Base-by-base conservation (phyloP, 2,329 filamentous ascomycete genomes). In the Fusarium praegraminearum region DNA sequence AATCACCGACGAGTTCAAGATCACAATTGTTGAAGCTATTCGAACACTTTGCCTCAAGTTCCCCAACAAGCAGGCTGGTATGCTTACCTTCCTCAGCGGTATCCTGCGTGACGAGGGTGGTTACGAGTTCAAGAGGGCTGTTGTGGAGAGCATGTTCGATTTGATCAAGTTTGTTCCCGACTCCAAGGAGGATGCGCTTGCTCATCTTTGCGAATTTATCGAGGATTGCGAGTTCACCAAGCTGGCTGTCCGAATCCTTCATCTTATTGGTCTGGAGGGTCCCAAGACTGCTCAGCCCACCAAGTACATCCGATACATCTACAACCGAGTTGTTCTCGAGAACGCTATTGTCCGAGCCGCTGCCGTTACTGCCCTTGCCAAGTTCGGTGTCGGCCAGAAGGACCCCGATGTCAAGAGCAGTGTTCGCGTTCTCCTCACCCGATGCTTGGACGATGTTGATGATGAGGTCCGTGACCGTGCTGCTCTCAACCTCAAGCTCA, bases 141-240 rank as follows among this genome's bases (percentile, higher is more conserved):
- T 99, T 13, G 95, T 99, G 22, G 96, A 99, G 84, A 97, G 94
- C 86, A 98, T 99, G 90, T 98, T 99, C 77, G 96, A 99, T 76
- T 84, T 99, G 58, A 98, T 99, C 85, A 98, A 98, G 80, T 99
- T 99, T 76, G 95, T 99, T 5, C 96, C 96, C 2, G 96, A 98
- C 64, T 90, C 89, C 33, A 91, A 90, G 80, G 89, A 91, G 76
- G 89, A 91, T 72, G 95, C 96, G 20, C 89, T 99, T 50, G 93
- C 95, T 16, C 96, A 98, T 77, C 89, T 99, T 24, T 98, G 96
- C 83, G 96, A 99, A 79, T 99, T 99, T 78, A 99, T 99, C 71
- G 96, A 99, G 81, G 96, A 99, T 79, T 99, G 96, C 83, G 96
- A 99, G 79, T 99, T 98, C 80, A 98, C 96, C 30, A 99, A 99